These are phyloP conservation scores for Persicaria maculosa DNA, from an alignment of 148 eudicot genomes.

Conservation along the genomic window DNA sequence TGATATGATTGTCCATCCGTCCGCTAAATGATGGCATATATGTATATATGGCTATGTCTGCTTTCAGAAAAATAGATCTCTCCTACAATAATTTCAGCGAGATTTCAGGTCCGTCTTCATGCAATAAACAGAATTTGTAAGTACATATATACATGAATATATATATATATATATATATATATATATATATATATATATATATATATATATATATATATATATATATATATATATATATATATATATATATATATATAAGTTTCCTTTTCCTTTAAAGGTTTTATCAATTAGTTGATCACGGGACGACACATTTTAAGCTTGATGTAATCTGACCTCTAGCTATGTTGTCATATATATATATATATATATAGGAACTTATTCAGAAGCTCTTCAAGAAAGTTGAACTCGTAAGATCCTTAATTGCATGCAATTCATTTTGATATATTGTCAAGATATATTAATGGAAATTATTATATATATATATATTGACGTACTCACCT, in stretches of 20 bases:
- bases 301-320: no score
- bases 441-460: no score
- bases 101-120: slow-evolving; percentile 21
- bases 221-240: no score
- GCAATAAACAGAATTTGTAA: slow-evolving; percentile 32
- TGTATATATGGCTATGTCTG: no score
- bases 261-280: slow-evolving; percentile 3
- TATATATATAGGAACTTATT: slow-evolving; percentile 35
- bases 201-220: background rate
- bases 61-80: slow-evolving; percentile 41
- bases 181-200: background rate
- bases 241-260: background rate
- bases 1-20: background rate
- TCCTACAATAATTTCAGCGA: slow-evolving; percentile 49
- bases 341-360: no score
- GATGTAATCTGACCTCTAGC: no score
- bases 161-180: background rate
- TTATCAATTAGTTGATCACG: background rate
- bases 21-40: background rate
- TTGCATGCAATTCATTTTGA: background rate
- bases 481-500: no score
- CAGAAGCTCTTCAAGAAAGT: slow-evolving; percentile 32
- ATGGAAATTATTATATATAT: no score
- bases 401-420: slow-evolving; percentile 27
- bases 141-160: slow-evolving; percentile 13